Evolutionary conservation across 2,329 filamentous ascomycete species (phyloP), one percentile per base, ranked within the genome.

Genomic region (Diplodia scrobiculata): DNA sequence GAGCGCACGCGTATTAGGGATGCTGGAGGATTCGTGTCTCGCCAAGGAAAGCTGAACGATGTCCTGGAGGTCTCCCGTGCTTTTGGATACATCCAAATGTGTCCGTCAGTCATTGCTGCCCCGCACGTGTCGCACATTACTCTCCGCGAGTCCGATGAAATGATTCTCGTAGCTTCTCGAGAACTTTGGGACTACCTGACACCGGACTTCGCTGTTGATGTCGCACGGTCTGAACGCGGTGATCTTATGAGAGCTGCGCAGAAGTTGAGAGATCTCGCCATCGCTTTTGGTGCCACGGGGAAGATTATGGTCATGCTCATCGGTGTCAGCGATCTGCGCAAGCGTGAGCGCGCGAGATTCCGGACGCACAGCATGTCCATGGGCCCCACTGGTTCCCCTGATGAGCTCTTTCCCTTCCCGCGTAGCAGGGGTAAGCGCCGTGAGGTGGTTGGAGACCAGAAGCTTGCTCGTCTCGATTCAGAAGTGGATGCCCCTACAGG

Each of bases 301-400:
- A 99, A 99, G 80, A 91, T 98, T 69, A 98, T 98, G 93, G 92
- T 99, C 52, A 98, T 98, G 94, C 91, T 99, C 82, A 88, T 99
- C 65, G 94, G 93, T 65, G 90, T 99, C 45, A 89, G 90, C 65
- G 93, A 98, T 74, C 81, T 99, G 64, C 94, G 96, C 79, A 91
- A 91, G 74, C 87, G 92, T 66, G 91, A 96, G 75, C 86, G 90
- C 69, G 90, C 89, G 63, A 77, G 89, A 79, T 81, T 90, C 76
- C 86, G 91, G 66, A 91, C 91, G 48, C 88, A 92, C 72, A 96
- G 91, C 79, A 89, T 96, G 84, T 92, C 91, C 14, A 86, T 96
- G 78, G 91, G 91, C 63, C 90, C 91, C 0, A 89, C 90, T 21
- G 86, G 89, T 4, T 84, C 91, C 25, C 85, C 87, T 1, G 89